Percentiles rank a stretch among this genome's conserved stretches.
Conservation (phyloP, 257 asterid species). For the Pogostemon cablin region DNA sequence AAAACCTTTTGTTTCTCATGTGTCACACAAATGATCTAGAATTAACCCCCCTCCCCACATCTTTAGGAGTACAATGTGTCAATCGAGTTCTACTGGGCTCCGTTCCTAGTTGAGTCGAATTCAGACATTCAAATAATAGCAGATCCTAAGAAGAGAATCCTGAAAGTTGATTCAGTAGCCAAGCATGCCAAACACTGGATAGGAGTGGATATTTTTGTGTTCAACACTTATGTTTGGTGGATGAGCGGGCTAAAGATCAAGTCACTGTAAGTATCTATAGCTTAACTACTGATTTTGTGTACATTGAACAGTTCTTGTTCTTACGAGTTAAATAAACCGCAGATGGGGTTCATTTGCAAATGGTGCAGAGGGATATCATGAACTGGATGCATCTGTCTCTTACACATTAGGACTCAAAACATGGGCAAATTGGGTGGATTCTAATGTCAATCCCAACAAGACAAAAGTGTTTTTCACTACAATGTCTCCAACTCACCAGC, state of each 20-base stretch:
- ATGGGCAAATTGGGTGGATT: constrained; percentile 98
- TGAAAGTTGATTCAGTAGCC: constrained; percentile 81
- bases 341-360: constrained; percentile 95
- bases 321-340: constrained; percentile 23
- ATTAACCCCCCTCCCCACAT: not conserved
- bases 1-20: not conserved
- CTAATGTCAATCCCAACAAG: constrained; percentile 67
- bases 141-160: constrained; percentile 75
- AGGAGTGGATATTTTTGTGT: constrained; percentile 77
- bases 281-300: not conserved
- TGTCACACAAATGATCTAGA: not conserved
- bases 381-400: constrained; percentile 67
- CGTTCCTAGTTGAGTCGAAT: constrained; percentile 80
- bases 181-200: constrained; percentile 84
- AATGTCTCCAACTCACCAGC: constrained; percentile 92
- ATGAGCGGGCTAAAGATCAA: constrained; percentile 80
- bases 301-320: constrained; percentile 5
- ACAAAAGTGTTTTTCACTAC: constrained; percentile 88
- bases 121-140: constrained; percentile 58
- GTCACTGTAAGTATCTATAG: constrained; percentile 56
- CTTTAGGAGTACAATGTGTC: constrained; percentile 70
- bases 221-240: constrained; percentile 98
- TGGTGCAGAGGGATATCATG: constrained; percentile 79
- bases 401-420: constrained; percentile 76
- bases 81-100: constrained; percentile 94